phyloP scores from a whole-genome alignment of 2,329 filamentous ascomycete genomes.

The Bipolaris victoriae region DNA sequence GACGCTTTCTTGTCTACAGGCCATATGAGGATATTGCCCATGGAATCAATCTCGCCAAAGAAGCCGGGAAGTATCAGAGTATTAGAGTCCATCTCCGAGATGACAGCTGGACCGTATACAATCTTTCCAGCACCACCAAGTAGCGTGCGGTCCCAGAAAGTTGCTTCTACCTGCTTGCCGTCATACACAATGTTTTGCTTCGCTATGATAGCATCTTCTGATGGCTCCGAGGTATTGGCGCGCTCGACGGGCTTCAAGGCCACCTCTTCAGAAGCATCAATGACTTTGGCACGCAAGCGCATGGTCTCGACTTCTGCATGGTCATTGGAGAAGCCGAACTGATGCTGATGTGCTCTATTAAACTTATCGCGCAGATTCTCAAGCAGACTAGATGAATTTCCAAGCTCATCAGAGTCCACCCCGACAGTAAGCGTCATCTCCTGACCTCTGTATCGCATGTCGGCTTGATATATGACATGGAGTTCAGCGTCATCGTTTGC shows the following conservation, averaged over 20 bases:
- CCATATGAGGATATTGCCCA: conserved; percentile 58
- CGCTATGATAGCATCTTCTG: conserved; percentile 47
- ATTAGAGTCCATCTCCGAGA: conserved; percentile 60
- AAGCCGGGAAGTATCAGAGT: conserved; percentile 58
- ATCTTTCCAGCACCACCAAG: conserved; percentile 51
- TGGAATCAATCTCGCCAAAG: conserved; percentile 54
- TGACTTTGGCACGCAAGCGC: conserved; percentile 54
- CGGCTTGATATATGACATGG: conserved; percentile 50
- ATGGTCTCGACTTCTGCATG: conserved; percentile 57
- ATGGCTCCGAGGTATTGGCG: conserved; percentile 34
- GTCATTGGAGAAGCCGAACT: conserved; percentile 55
- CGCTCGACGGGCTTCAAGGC: conserved; percentile 46
- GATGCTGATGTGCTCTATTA: conserved; percentile 52
- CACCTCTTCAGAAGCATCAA: conserved; percentile 53
- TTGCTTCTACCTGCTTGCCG: conserved; percentile 51
- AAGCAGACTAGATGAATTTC: conserved; percentile 39
- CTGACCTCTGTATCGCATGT: conserved; percentile 58
- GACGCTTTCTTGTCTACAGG: conserved; percentile 44
- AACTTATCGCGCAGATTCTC: conserved; percentile 49
- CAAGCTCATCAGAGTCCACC: conserved; percentile 47
- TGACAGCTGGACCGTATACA: conserved; percentile 54
- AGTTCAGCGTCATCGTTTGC: conserved; percentile 39
- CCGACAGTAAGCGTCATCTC: conserved; percentile 45
- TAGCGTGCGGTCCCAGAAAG: conserved; percentile 54
- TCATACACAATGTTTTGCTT: conserved; percentile 52